phyloP scores from a whole-genome alignment of 345 rosid species.

The Syzygium jambos region DNA sequence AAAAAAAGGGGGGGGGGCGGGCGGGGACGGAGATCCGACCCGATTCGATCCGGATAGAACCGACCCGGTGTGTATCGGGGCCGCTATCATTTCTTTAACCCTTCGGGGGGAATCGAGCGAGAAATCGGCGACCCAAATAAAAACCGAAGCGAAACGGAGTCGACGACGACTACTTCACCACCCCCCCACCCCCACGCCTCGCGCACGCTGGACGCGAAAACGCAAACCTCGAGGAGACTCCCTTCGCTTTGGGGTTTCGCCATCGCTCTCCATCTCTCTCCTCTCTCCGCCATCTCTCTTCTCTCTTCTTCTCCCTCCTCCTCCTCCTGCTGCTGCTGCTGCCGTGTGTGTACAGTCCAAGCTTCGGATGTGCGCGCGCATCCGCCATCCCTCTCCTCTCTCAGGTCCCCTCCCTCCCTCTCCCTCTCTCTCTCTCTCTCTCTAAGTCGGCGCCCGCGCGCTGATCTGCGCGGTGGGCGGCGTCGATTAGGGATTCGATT shows the following conservation, averaged over 20 bases:
- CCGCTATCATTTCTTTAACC: neutral
- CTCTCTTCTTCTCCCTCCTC: no score
- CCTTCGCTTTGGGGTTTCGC: constrained; percentile 32
- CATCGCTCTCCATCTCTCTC: constrained; percentile 3
- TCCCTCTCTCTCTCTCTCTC: neutral
- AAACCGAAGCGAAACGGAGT: neutral
- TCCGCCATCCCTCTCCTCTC: constrained; percentile 8
- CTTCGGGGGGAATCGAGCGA: neutral
- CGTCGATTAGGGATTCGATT: neutral
- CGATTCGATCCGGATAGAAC: no score
- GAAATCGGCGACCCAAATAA: neutral
- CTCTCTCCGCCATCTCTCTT: neutral
- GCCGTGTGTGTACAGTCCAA: neutral
- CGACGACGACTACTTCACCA: neutral
- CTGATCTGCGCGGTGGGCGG: neutral
- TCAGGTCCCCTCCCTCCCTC: constrained; percentile 16
- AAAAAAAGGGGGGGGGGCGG: neutral
- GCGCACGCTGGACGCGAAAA: neutral
- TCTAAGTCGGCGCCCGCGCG: neutral
- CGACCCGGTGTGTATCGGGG: no score
- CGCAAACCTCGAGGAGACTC: neutral
- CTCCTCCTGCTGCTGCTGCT: no score
- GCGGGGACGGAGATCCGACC: no score
- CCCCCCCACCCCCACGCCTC: rapidly evolving
- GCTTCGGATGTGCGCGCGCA: constrained; percentile 30